A percentile compares a stretch with the other conserved stretches of the same genome.
Evolutionary conservation across 768 basidiomycete species (phyloP).

Genomic region (Russula abietina): DNA sequence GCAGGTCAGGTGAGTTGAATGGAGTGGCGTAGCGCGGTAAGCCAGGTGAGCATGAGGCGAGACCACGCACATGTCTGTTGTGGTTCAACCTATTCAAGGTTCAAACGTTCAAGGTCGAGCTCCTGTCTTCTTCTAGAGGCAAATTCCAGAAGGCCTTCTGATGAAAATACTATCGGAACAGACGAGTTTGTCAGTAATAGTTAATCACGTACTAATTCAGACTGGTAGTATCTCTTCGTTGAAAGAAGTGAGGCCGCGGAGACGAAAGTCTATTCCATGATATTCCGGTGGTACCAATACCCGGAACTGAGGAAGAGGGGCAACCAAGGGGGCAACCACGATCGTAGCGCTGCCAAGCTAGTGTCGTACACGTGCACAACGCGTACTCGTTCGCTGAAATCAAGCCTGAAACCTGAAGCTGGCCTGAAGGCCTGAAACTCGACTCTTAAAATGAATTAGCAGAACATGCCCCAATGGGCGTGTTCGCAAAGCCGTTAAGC

Average conservation of each 20-base stretch:
- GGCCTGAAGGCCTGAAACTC: too few species aligned
- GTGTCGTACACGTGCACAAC: not conserved
- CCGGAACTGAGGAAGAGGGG: not conserved
- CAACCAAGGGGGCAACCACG: not conserved
- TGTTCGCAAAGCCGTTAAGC: too few species aligned
- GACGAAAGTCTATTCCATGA: not conserved
- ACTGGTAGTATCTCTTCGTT: not conserved
- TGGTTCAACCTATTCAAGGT: not conserved
- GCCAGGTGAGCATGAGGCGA: not conserved
- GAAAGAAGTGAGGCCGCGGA: not conserved
- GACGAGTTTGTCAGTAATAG: too few species aligned
- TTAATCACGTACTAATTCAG: not conserved
- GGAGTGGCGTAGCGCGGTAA: not conserved
- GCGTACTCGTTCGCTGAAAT: not conserved
- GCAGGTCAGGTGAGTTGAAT: not conserved
- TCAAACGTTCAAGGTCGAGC: not conserved
- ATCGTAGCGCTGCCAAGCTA: too few species aligned
- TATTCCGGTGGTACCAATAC: too few species aligned
- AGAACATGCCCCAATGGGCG: too few species aligned
- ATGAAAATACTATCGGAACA: not conserved
- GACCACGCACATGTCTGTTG: not conserved
- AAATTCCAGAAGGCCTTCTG: not conserved
- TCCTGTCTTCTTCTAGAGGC: not conserved
- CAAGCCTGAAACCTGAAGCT: too few species aligned
- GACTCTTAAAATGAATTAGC: too few species aligned